Base-by-base conservation (phyloP, 2,329 filamentous ascomycete species). In the Venturia nashicola region DNA sequence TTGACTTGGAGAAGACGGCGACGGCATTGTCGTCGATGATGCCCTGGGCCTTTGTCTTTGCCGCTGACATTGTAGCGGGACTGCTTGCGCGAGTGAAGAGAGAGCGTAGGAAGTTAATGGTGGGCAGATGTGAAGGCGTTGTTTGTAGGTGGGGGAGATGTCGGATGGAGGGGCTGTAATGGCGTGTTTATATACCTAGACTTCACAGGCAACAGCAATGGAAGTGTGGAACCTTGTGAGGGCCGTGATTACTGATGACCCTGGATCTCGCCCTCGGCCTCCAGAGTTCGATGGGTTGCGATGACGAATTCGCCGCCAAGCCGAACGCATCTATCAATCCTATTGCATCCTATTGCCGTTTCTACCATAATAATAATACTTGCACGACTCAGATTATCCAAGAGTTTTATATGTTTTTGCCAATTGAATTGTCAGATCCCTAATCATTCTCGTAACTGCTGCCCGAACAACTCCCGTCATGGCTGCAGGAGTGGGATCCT, bases 1-100 rank as follows among this genome's bases (percentile, higher is more conserved):
- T 96, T 18, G 88, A 90, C 82, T 99, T 99, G 78, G 88, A 92
- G 83, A 99, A 99, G 75, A 99, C 90, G 71, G 94, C 87, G 76
- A 96, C 91, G 71, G 85, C 79, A 79, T 96, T 94, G 73, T 92
- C 86, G 77, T 94, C 85, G 76, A 97, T 96, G 79, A 97, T 86
- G 72, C 81, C 76, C 77, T 96, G 86, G 67, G 89, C 90, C 78
- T 95, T 95, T 68, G 83, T 82, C 79, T 89, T 90, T 72, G 90
- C 89, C 74, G 88, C 85, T 72, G 90, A 86, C 89, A 96, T 95
- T 71, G 79, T 83, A 78, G 83, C 81, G 70, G 88, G 81, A 66
- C 76, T 80, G 69, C 80, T 74, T 67, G 79, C 74, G 69, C 77
- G 77, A 75, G 82, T 79, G 73, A 96, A 94, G 74, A 95, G 81